phyloP scores from a whole-genome alignment of 1,284 basidiomycete genomes.

The Naganishia cerealis region DNA sequence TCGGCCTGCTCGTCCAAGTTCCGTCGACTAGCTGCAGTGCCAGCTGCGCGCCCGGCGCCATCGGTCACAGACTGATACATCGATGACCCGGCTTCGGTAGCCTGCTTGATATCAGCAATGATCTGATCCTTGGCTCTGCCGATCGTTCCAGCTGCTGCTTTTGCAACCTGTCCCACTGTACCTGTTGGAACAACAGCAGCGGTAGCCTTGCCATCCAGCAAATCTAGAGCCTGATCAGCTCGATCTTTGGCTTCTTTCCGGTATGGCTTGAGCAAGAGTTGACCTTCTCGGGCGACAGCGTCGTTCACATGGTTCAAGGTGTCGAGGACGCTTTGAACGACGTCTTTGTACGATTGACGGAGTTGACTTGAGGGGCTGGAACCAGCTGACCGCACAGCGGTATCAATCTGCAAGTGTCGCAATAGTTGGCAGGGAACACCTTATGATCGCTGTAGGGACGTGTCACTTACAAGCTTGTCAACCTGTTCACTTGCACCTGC shows the following conservation, averaged over 20 bases:
- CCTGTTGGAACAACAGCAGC: constrained; percentile 11
- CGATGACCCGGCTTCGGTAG: constrained; percentile 7
- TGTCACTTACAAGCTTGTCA: constrained; percentile 12
- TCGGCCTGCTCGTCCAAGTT: constrained; percentile 18
- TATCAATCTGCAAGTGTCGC: neutral
- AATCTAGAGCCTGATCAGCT: constrained; percentile 8
- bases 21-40: neutral
- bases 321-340: constrained; percentile 14
- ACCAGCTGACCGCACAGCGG: constrained; percentile 13
- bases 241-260: constrained; percentile 19
- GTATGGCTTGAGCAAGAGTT: constrained; percentile 28
- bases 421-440: neutral
- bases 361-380: constrained; percentile 3
- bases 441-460: neutral
- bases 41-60: neutral
- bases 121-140: constrained; percentile 24
- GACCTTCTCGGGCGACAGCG: constrained; percentile 21
- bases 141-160: constrained; percentile 22
- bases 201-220: constrained; percentile 19
- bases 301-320: constrained; percentile 23
- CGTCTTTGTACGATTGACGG: constrained; percentile 9
- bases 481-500: constrained; percentile 18
- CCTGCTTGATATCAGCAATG: constrained; percentile 27
- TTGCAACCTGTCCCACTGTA: constrained; percentile 9
- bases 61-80: constrained; percentile 13